phyloP scores from a whole-genome alignment of 768 basidiomycete genomes.

The Calvatia gigantea region DNA sequence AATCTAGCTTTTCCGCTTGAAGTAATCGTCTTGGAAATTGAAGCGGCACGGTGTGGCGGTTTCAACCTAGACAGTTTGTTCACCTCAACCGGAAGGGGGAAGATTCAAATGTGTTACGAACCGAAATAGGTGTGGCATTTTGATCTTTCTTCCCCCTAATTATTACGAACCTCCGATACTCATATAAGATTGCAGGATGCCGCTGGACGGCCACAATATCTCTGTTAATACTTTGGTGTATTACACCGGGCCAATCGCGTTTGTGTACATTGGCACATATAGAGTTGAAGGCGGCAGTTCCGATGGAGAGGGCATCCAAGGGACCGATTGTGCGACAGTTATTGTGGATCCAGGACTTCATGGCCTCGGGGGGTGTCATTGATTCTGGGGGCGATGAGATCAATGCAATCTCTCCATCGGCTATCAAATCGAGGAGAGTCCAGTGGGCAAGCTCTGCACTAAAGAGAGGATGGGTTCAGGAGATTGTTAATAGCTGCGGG shows the following conservation, averaged over 20 bases:
- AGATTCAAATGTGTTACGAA: slow-evolving; percentile 29
- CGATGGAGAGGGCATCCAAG: slow-evolving; percentile 41
- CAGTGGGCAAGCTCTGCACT: slow-evolving; percentile 40
- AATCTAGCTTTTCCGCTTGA: slow-evolving; percentile 4
- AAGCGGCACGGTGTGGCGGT: slow-evolving; percentile 44
- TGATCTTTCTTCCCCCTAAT: slow-evolving; percentile 38
- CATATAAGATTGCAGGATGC: slow-evolving; percentile 59
- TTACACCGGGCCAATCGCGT: slow-evolving; percentile 29
- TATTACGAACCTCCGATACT: slow-evolving; percentile 65
- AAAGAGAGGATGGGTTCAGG: background rate
- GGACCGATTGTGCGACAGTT: slow-evolving; percentile 28
- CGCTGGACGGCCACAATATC: slow-evolving; percentile 53
- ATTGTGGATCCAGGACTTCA: slow-evolving; percentile 36
- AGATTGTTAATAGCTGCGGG: background rate
- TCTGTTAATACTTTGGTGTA: slow-evolving; percentile 43
- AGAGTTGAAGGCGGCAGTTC: slow-evolving; percentile 36
- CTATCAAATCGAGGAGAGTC: slow-evolving; percentile 45
- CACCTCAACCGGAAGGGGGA: background rate
- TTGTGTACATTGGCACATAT: slow-evolving; percentile 29
- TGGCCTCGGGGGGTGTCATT: slow-evolving; percentile 16
- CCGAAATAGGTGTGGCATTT: slow-evolving; percentile 34
- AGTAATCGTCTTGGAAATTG: slow-evolving; percentile 52
- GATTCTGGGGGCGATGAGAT: slow-evolving; percentile 44
- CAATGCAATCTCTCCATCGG: slow-evolving; percentile 53
- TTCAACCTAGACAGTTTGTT: slow-evolving; percentile 46